phyloP scores from a whole-genome alignment of 148 eudicot species.

The Vaccinium darrowii region DNA sequence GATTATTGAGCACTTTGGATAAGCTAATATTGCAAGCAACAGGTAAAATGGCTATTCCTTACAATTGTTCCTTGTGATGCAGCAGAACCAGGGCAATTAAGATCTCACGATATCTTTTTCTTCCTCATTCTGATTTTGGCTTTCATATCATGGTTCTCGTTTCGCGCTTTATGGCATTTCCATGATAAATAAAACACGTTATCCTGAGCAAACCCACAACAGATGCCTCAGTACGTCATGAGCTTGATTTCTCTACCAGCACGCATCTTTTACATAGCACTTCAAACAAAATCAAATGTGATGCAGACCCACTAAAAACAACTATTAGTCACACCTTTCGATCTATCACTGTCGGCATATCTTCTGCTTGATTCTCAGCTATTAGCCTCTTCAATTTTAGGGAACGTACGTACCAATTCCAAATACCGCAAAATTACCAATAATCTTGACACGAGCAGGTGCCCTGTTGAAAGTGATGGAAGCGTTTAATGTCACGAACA shows the following conservation, averaged over 20 bases:
- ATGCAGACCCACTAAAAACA: not conserved
- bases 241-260: not conserved
- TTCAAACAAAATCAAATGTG: not conserved
- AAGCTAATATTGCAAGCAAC: slow-evolving; percentile 2
- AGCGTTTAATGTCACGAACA: slow-evolving; percentile 22
- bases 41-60: not conserved
- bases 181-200: slow-evolving; percentile 49
- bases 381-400: not conserved
- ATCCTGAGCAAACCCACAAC: slow-evolving; percentile 47
- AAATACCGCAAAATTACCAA: slow-evolving; percentile 11
- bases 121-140: no score
- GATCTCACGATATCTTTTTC: no score
- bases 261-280: not conserved
- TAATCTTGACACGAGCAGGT: slow-evolving; percentile 24
- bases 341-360: slow-evolving; percentile 87
- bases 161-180: no score
- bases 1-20: not conserved
- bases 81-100: no score
- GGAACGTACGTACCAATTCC: not conserved
- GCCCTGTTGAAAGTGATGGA: slow-evolving; percentile 25
- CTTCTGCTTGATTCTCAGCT: slow-evolving; percentile 72
- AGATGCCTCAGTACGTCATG: slow-evolving; percentile 17
- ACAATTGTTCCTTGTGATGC: no score
- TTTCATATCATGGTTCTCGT: no score
- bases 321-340: slow-evolving; percentile 52